Evolutionary conservation across 257 asterid genomes (phyloP), one percentile per base, ranked within the genome.

Genomic region (Solanum verrucosum): DNA sequence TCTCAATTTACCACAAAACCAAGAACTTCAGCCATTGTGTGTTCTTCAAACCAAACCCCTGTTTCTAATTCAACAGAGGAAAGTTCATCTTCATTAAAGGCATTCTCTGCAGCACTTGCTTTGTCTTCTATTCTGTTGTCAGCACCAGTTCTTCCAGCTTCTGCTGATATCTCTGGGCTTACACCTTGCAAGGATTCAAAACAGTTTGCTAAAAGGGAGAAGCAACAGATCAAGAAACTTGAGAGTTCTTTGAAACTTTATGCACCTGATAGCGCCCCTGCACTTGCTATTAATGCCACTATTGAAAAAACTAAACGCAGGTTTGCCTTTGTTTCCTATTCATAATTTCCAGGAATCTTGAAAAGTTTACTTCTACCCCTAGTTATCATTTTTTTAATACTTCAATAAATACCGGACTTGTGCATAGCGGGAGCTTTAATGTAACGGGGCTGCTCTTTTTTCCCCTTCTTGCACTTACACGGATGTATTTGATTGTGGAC

Each of bases 141-240:
- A 0, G 93, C 98, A 8, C 98, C 99, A 0, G 96, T 92, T 15
- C 92, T 92, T 18, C 99, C 99, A 5, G 99, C 98, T 5, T 91
- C 97, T 12, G 99, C 98, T 3, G 99, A 97, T 88, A 96, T 97
- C 25, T 49, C 99, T 0, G 99, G 99, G 2, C 96, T 97, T 10
- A 96, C 98, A 3, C 99, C 99, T 1, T 97, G 99, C 98, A 97
- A 96, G 87, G 99, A 97, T 0, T 97, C 99, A 7, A 95, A 97
- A 91, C 99, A 96, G 92, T 97, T 97, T 38, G 98, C 98, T 21
- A 97, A 97, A 92, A 92, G 99, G 6, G 98, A 96, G 98, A 96
- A 94, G 90, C 98, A 94, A 90, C 95, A 94, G 90, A 89, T 96
- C 91, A 97, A 97, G 95, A 97, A 96, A 91, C 95, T 97, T 3